phyloP scores from a whole-genome alignment of 1,139 yeast species.

The Tardiomyces blankii region DNA sequence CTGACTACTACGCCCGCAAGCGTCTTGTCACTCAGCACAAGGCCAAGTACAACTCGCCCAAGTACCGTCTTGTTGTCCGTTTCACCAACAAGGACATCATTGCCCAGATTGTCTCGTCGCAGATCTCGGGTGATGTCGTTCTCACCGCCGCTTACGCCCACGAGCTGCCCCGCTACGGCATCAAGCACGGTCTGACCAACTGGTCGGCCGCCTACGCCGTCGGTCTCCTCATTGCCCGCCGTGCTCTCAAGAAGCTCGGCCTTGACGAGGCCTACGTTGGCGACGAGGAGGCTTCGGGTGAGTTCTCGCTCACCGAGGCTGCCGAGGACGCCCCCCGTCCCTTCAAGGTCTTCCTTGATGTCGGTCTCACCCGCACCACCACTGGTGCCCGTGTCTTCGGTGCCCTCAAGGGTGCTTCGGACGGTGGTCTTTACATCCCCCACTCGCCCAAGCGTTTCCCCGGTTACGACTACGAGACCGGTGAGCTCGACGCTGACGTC shows the following conservation, averaged over 20 bases:
- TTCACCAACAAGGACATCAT: conserved; percentile 99
- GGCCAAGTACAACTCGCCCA: conserved; percentile 99
- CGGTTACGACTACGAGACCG: conserved; percentile 98
- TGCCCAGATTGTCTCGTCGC: conserved; percentile 94
- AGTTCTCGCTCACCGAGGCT: conserved; percentile 95
- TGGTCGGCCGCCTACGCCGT: conserved; percentile 99
- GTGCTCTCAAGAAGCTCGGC: conserved; percentile 96
- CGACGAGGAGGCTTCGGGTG: conserved; percentile 99
- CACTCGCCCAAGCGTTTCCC: conserved; percentile 99
- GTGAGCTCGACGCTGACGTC: conserved; percentile 95
- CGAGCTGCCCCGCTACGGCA: conserved; percentile 97
- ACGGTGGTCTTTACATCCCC: conserved; percentile 99
- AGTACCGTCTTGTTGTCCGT: conserved; percentile 99
- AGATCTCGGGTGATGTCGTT: conserved; percentile 94
- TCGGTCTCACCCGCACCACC: conserved; percentile 99
- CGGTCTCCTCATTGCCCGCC: conserved; percentile 98
- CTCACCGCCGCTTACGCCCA: conserved; percentile 98
- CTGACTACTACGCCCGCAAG: conserved; percentile 99
- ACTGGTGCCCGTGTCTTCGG: conserved; percentile 99
- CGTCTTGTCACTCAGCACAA: conserved; percentile 99
- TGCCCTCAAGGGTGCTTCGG: conserved; percentile 99
- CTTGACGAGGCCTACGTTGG: conserved; percentile 97
- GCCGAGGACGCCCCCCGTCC: conserved; percentile 99
- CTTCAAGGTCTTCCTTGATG: conserved; percentile 98
- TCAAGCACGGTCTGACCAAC: conserved; percentile 98